Evolutionary conservation across 2,329 filamentous ascomycete genomes (phyloP), one percentile per base, ranked within the genome.

Genomic region (Epichloe gansuensis): DNA sequence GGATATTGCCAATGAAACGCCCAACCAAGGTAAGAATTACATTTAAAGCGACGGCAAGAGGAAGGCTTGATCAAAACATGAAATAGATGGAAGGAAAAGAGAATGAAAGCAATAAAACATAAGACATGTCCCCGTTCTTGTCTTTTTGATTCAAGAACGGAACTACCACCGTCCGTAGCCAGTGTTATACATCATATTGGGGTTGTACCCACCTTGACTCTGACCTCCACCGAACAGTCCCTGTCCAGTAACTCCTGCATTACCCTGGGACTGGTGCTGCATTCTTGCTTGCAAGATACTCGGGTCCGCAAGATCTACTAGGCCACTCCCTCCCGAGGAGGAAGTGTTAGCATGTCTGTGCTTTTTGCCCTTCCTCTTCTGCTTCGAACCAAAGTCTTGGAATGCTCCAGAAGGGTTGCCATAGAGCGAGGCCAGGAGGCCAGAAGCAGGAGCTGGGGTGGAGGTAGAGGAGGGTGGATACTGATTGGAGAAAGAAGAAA

Each of bases 331-430:
- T 78, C 87, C 87, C 83, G 89, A 95, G 84, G 91, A 97, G 87
- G 90, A 95, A 91, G 91, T 96, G 89, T 96, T 95, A 93, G 89
- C 91, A 85, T 96, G 90, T 84, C 90, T 94, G 81, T 96, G 91
- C 89, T 96, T 96, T 84, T 95, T 96, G 78, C 89, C 89, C 89
- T 95, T 95, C 83, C 95, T 96, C 85, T 95, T 95, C 82, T 94
- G 89, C 84, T 95, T 94, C 76, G 87, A 85, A 75, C 86, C 86
- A 75, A 85, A 84, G 70, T 95, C 89, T 83, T 90, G 87, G 76
- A 88, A 89, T 74, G 82, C 81, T 77, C 86, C 87, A 77, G 85
- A 76, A 75, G 87, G 85, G 68, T 82, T 78, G 74, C 86, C 87
- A 77, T 94, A 94, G 78, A 93, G 87, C 80, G 87, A 87, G 80